Evolutionary conservation across 805 yeast species (phyloP).

Genomic region (Maudiozyma bulderi): DNA sequence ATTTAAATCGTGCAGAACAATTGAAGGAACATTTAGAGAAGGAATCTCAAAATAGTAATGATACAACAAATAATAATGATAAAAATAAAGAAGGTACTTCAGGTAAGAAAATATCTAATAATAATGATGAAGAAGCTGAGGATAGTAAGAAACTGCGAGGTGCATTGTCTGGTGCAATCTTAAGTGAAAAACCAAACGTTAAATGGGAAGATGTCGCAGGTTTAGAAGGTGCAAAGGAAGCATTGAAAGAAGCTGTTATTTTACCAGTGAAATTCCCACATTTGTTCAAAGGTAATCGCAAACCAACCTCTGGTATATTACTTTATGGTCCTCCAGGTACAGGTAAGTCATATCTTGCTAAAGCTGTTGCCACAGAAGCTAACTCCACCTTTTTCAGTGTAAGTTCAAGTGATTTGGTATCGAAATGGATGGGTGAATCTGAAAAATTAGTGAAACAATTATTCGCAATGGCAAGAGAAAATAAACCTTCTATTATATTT

Average conservation of each 20-base stretch:
- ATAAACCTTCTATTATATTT: slow-evolving; percentile 89
- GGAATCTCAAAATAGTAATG: slow-evolving; percentile 34
- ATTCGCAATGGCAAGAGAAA: slow-evolving; percentile 92
- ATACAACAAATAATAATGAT: slow-evolving; percentile 38
- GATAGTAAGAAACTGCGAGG: slow-evolving; percentile 85
- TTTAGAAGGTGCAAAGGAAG: slow-evolving; percentile 88
- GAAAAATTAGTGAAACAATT: slow-evolving; percentile 93
- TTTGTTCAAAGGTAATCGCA: slow-evolving; percentile 85
- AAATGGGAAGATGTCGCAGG: slow-evolving; percentile 96
- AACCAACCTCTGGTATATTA: slow-evolving; percentile 84
- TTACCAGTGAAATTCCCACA: slow-evolving; percentile 95
- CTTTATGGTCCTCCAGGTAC: slow-evolving; percentile 95
- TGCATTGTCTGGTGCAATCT: slow-evolving; percentile 84
- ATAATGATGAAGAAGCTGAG: slow-evolving; percentile 51
- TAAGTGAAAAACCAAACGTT: slow-evolving; percentile 86
- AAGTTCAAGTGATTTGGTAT: slow-evolving; percentile 89
- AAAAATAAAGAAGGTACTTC: slow-evolving; percentile 29
- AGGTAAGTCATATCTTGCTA: slow-evolving; percentile 93
- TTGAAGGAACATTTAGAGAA: slow-evolving; percentile 80
- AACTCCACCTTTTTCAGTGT: slow-evolving; percentile 94
- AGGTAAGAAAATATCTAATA: slow-evolving; percentile 32
- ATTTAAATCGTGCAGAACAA: slow-evolving; percentile 86
- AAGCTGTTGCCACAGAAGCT: slow-evolving; percentile 98
- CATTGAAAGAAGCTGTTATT: slow-evolving; percentile 93
- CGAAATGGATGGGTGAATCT: slow-evolving; percentile 99